These are phyloP conservation scores for Raphidocelis subcapitata DNA, from an alignment of 139 green algal genomes.

Conservation along the genomic window DNA sequence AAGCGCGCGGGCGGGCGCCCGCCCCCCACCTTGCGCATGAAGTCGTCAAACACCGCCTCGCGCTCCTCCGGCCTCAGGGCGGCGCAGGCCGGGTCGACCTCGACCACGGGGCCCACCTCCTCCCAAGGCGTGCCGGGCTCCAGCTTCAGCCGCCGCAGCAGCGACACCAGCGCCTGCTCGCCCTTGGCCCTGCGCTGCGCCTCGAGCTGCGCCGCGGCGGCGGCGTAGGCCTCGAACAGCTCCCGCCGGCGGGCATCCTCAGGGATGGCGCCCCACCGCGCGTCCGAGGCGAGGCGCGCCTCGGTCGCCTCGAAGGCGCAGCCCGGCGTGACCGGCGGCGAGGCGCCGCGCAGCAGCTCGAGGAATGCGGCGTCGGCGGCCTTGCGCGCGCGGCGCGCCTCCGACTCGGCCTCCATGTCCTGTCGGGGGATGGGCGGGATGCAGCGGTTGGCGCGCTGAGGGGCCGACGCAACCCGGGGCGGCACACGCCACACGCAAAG, in stretches of 20 bases:
- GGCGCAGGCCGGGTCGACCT: neutral
- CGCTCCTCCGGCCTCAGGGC: neutral
- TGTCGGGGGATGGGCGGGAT: neutral
- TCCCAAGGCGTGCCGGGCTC: neutral
- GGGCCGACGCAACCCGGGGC: too few relatives aligned
- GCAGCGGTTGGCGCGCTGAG: too few relatives aligned
- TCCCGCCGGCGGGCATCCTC: slow-evolving; percentile 10
- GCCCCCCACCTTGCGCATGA: neutral
- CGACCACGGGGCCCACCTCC: neutral
- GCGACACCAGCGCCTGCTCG: too few relatives aligned
- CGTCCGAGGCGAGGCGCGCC: neutral
- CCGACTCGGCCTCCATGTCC: slow-evolving; percentile 27
- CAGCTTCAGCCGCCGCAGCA: too few relatives aligned
- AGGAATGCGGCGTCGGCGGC: slow-evolving; percentile 20
- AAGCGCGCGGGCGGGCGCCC: neutral
- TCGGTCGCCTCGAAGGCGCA: neutral
- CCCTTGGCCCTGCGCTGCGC: too few relatives aligned
- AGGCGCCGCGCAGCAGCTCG: slow-evolving; percentile 11
- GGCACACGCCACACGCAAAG: too few relatives aligned
- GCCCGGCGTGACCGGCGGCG: neutral
- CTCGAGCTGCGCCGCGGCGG: slow-evolving; percentile 1
- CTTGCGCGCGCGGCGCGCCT: slow-evolving; percentile 5
- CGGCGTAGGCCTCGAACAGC: slow-evolving; percentile 36
- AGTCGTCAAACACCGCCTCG: neutral
- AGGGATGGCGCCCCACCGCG: slow-evolving; percentile 1